Percentiles rank a stretch among this genome's conserved stretches.
These are phyloP conservation scores for Ensete glaucum DNA, from an alignment of 176 grass and related monocot species.

Conservation along the genomic window DNA sequence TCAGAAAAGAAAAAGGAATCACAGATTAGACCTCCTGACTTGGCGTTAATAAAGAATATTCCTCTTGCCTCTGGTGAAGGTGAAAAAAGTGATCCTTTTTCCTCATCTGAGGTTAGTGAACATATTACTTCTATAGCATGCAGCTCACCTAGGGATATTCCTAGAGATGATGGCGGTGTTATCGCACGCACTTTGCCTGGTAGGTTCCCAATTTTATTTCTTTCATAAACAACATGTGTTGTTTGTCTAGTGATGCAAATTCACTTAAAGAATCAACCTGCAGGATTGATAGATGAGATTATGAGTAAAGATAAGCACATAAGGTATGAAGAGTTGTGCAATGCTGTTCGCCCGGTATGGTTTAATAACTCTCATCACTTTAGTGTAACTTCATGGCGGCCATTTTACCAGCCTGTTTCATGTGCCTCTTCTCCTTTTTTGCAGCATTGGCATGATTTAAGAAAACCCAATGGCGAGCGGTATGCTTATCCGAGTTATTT, in stretches of 20 bases:
- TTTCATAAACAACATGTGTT: too few species aligned
- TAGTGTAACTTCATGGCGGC: neutral
- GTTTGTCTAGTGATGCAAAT: neutral
- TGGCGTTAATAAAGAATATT: slow-evolving; percentile 38
- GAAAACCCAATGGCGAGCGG: slow-evolving; percentile 61
- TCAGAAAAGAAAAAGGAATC: slow-evolving; percentile 40
- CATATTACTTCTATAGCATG: slow-evolving; percentile 3
- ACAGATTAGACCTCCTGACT: slow-evolving; percentile 38
- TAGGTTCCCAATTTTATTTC: slow-evolving; percentile 18
- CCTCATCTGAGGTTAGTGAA: slow-evolving; percentile 35
- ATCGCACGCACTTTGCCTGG: slow-evolving; percentile 50
- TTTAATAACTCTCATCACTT: neutral
- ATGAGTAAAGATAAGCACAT: slow-evolving; percentile 54
- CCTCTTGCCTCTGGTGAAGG: slow-evolving; percentile 17
- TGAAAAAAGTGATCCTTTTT: slow-evolving; percentile 18
- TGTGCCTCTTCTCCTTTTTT: slow-evolving; percentile 4
- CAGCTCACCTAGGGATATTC: slow-evolving; percentile 17
- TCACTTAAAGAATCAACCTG: neutral
- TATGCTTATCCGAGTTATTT: slow-evolving; percentile 43
- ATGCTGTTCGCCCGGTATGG: slow-evolving; percentile 55
- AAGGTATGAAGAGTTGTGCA: slow-evolving; percentile 69
- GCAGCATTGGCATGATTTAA: slow-evolving; percentile 63
- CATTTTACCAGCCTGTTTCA: too few species aligned
- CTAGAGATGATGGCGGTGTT: slow-evolving; percentile 18
- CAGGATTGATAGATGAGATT: slow-evolving; percentile 90